Evolutionary conservation across 108 stramenopile genomes (phyloP).

Genomic region (Discostella pseudostelligera): DNA sequence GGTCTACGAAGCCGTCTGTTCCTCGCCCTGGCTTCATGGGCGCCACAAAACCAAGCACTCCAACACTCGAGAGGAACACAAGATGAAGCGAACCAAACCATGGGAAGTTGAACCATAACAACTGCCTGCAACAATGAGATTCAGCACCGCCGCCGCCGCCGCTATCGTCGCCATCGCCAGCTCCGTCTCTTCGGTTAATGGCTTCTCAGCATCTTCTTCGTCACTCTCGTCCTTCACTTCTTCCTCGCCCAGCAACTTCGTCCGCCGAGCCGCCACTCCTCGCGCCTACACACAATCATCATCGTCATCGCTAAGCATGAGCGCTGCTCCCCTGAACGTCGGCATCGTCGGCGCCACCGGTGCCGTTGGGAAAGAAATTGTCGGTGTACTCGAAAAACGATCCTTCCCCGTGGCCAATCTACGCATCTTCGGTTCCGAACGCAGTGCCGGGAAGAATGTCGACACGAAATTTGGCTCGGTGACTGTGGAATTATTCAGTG

Average conservation of each 20-base stretch:
- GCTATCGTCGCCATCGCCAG: slow-evolving; percentile 29
- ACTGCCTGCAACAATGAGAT: slow-evolving; percentile 40
- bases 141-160: slow-evolving; percentile 35
- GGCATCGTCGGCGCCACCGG: slow-evolving; percentile 97
- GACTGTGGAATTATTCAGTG: slow-evolving; percentile 82
- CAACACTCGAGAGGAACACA: too few relatives aligned
- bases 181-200: slow-evolving; percentile 17
- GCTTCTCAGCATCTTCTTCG: slow-evolving; percentile 15
- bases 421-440: slow-evolving; percentile 84
- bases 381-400: slow-evolving; percentile 78
- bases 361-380: slow-evolving; percentile 96
- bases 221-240: slow-evolving; percentile 7
- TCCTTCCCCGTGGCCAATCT: slow-evolving; percentile 71
- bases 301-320: slow-evolving; percentile 6
- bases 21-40: too few relatives aligned
- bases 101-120: too few relatives aligned
- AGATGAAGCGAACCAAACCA: too few relatives aligned
- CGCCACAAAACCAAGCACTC: too few relatives aligned
- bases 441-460: slow-evolving; percentile 84
- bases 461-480: slow-evolving; percentile 82
- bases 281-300: background rate
- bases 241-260: background rate
- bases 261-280: background rate
- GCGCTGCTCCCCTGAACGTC: slow-evolving; percentile 54
- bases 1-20: too few relatives aligned